These are phyloP conservation scores for Prunus mume DNA, from an alignment of 306 rosid species.

Conservation along the genomic window DNA sequence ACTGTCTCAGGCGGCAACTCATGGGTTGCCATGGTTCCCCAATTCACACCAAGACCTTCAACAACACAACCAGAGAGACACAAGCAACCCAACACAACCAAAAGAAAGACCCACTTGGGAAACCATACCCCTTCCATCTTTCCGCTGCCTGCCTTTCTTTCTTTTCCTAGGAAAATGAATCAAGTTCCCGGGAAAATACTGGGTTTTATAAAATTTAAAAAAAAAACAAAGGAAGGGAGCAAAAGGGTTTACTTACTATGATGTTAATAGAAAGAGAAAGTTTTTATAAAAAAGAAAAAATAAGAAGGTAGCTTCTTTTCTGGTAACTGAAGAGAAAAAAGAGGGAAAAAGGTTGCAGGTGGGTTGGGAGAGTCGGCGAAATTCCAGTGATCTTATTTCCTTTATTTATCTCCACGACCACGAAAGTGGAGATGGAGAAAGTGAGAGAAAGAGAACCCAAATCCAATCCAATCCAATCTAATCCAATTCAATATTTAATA, in stretches of 20 bases:
- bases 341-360: conserved; percentile 26
- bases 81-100: conserved; percentile 33
- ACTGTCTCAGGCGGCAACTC: conserved; percentile 65
- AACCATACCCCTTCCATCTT: conserved; percentile 37
- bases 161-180: not conserved
- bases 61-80: conserved; percentile 24
- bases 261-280: not conserved
- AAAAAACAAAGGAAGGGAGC: not conserved
- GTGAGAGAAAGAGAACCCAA: not conserved
- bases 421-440: conserved; percentile 17
- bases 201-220: not conserved
- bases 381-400: conserved; percentile 19
- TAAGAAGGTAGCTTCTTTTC: not conserved
- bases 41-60: conserved; percentile 87
- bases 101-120: conserved; percentile 33
- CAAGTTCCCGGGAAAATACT: not conserved
- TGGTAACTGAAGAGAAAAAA: conserved; percentile 2
- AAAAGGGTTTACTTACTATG: not conserved
- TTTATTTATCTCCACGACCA: conserved; percentile 14
- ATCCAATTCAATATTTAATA: not conserved
- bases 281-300: not conserved
- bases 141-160: not conserved
- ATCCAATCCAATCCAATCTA: not conserved
- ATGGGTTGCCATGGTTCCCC: conserved; percentile 93
- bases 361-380: conserved; percentile 36